Base-by-base conservation (phyloP, 257 asterid species). In the Orobanche coerulescens region DNA sequence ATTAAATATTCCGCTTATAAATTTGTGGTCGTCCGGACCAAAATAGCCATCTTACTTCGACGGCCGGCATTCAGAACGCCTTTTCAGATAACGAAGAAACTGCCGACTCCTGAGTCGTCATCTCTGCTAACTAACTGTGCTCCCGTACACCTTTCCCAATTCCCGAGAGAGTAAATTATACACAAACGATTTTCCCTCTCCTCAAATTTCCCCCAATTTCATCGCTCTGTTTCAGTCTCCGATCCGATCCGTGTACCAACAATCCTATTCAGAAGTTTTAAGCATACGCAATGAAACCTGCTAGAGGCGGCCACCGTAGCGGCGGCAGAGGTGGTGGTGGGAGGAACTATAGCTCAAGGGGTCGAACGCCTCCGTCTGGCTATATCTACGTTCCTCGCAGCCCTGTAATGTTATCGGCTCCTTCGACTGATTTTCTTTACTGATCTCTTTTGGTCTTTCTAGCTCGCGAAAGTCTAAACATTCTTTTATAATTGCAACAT, bases 311-410 rank as follows among this genome's bases (percentile, higher is more conserved):
- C 62, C 34, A 49, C 65, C 65, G 61, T 18, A 13, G 62, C 0
- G 65, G 61, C 16, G 69, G 69, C 25, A 39, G 70, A n/a, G 55
- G 62, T 5, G 54, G 64, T 43, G 68, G 68, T 5, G 62, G 79
- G 18, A 59, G 73, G 68, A 5, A 11, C 26, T 5, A 9, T 28
- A 28, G 31, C 18, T 5, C 28, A 8, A 28, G 70, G 40, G 77
- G 77, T 12, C 73, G 49, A 43, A 55, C 73, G 58, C 22, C 56
- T 4, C 68, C 24, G 20, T 5, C 67, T 9, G 14, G n/a, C n/a
- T 51, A 6, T n/a, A 18, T 15, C 62, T 23, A 5, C 36, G 34
- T 11, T 30, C 74, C 55, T 58, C 42, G 36, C 61, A 28, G 2
- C 6, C 58, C 61, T 28, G 79, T 77, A 73, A 70, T 58, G 28